Evolutionary conservation across 1,284 basidiomycete genomes (phyloP).

Genomic region (Filobasidium uniguttulatum): DNA sequence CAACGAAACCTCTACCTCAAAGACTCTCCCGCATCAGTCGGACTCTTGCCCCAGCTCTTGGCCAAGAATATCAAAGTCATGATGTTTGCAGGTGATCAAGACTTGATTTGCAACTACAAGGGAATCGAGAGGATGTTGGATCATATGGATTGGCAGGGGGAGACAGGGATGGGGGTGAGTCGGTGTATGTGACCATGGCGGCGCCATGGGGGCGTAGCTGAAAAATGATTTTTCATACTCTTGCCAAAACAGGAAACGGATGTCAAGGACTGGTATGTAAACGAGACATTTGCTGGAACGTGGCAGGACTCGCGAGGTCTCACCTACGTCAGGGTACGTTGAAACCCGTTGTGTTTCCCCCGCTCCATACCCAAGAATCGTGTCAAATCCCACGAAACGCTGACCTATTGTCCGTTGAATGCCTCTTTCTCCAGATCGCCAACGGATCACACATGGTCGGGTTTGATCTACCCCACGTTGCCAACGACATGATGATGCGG

Average conservation of each 20-base stretch:
- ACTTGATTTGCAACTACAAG: slow-evolving; percentile 90
- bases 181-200: neutral
- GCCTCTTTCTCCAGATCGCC: slow-evolving; percentile 22
- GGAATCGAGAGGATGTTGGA: slow-evolving; percentile 79
- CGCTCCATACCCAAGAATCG: too few relatives aligned
- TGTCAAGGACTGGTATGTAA: slow-evolving; percentile 64
- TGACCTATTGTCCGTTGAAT: neutral
- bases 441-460: slow-evolving; percentile 89
- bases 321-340: slow-evolving; percentile 72
- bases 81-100: slow-evolving; percentile 88
- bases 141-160: slow-evolving; percentile 70
- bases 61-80: slow-evolving; percentile 62
- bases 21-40: slow-evolving; percentile 56
- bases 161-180: slow-evolving; percentile 67
- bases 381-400: neutral
- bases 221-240: neutral
- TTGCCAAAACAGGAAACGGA: slow-evolving; percentile 47
- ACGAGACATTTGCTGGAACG: slow-evolving; percentile 63
- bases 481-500: slow-evolving; percentile 96
- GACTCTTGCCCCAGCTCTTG: slow-evolving; percentile 64
- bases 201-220: too few relatives aligned
- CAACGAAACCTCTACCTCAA: slow-evolving; percentile 49
- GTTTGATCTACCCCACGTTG: slow-evolving; percentile 71
- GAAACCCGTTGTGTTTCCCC: too few relatives aligned
- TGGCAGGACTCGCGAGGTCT: slow-evolving; percentile 82